A percentile compares a stretch with the other conserved stretches of the same genome.
phyloP scores from a whole-genome alignment of 768 basidiomycete species.

The Mycena filopes region DNA sequence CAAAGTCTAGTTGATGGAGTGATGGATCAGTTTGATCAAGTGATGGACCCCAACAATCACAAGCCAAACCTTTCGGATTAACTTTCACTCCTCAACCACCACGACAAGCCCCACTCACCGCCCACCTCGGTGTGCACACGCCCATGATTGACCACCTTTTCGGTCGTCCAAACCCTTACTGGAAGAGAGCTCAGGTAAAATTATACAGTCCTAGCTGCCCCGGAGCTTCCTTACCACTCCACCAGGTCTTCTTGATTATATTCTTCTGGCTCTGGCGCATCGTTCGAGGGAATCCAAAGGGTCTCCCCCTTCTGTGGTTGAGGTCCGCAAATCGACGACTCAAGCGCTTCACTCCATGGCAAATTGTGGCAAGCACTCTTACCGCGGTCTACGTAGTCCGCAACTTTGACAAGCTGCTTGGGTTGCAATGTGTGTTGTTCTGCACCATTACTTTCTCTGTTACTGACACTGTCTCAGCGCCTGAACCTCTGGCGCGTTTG shows the following conservation, averaged over 20 bases:
- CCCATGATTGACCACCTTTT: constrained; percentile 93
- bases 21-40: not conserved
- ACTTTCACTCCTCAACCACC: no score
- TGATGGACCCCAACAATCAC: not conserved
- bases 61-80: no score
- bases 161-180: constrained; percentile 88
- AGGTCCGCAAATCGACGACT: constrained; percentile 61
- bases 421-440: constrained; percentile 73
- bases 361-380: constrained; percentile 87
- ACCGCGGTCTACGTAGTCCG: constrained; percentile 86
- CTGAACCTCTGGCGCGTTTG: constrained; percentile 90
- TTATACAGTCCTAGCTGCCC: not conserved
- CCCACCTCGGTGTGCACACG: not conserved
- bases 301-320: constrained; percentile 76
- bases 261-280: constrained; percentile 93
- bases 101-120: not conserved
- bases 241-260: constrained; percentile 88
- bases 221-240: constrained; percentile 7
- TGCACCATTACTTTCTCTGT: not conserved
- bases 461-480: constrained; percentile 61
- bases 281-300: constrained; percentile 66
- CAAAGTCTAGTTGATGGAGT: not conserved
- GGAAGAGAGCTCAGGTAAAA: constrained; percentile 80
- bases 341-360: constrained; percentile 96
- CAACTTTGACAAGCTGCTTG: constrained; percentile 88